These are phyloP conservation scores for Helianthus annuus DNA, from an alignment of 129 eudicot genomes.

Conservation along the genomic window HanXRQr2.0-SUNRISE NC_035443.2:72372149-72372648, in stretches of 20 bases:
- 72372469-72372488: slow-evolving; percentile 57
- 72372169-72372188: slow-evolving; percentile 54
- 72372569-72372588: not conserved
- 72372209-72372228: slow-evolving; percentile 62
- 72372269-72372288: slow-evolving; percentile 31
- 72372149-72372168: slow-evolving; percentile 49
- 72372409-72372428: slow-evolving; percentile 50
- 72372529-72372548: not conserved
- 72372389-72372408: slow-evolving; percentile 68
- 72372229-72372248: slow-evolving; percentile 57
- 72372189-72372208: slow-evolving; percentile 55
- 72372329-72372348: not conserved
- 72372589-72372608: not conserved
- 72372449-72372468: slow-evolving; percentile 84
- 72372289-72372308: not conserved
- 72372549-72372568: not conserved
- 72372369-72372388: slow-evolving; percentile 57
- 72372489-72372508: slow-evolving; percentile 40
- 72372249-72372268: slow-evolving; percentile 53
- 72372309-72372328: not conserved
- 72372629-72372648: not conserved
- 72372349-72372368: not conserved
- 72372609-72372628: not conserved
- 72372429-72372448: slow-evolving; percentile 68
- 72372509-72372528: not conserved